Conservation (phyloP, 371 early-diverging fungal genomes). For the Parasitella parasitica region DNA sequence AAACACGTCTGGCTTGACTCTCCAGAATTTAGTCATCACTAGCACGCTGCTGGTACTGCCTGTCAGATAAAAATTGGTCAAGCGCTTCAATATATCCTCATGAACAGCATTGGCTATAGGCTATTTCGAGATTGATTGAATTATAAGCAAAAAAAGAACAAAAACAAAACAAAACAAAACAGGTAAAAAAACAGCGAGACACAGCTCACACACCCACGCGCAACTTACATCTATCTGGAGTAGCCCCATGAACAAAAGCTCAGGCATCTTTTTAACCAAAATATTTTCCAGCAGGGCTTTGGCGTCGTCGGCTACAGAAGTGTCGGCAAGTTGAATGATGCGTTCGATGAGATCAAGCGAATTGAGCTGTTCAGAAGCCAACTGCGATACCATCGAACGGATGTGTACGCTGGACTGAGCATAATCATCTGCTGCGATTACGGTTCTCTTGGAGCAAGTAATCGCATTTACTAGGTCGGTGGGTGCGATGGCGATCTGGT, state of each 20-base stretch:
- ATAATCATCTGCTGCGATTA: conserved; percentile 58
- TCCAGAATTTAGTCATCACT: conserved; percentile 79
- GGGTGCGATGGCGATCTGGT: conserved; percentile 63
- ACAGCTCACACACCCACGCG: not conserved
- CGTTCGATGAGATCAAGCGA: conserved; percentile 75
- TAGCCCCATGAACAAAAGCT: conserved; percentile 76
- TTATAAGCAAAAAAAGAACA: too few species aligned
- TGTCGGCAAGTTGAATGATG: conserved; percentile 64
- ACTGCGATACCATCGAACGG: conserved; percentile 50
- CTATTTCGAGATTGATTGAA: conserved; percentile 13
- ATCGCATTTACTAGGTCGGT: conserved; percentile 52
- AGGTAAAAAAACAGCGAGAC: too few species aligned
- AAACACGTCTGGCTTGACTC: conserved; percentile 60
- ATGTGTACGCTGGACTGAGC: conserved; percentile 47
- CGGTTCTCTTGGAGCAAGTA: conserved; percentile 46
- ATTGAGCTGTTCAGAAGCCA: conserved; percentile 69
- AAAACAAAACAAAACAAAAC: too few species aligned
- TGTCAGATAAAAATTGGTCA: conserved; percentile 68
- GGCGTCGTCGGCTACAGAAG: conserved; percentile 62
- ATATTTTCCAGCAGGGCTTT: conserved; percentile 63
- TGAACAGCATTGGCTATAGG: conserved; percentile 63
- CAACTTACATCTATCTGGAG: conserved; percentile 60
- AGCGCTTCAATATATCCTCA: conserved; percentile 66
- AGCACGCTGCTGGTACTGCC: conserved; percentile 69
- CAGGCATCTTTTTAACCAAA: conserved; percentile 69